Evolutionary conservation across 2,329 filamentous ascomycete species (phyloP), one percentile per base, ranked within the genome.

Genomic region (Aspergillus sp.): DNA sequence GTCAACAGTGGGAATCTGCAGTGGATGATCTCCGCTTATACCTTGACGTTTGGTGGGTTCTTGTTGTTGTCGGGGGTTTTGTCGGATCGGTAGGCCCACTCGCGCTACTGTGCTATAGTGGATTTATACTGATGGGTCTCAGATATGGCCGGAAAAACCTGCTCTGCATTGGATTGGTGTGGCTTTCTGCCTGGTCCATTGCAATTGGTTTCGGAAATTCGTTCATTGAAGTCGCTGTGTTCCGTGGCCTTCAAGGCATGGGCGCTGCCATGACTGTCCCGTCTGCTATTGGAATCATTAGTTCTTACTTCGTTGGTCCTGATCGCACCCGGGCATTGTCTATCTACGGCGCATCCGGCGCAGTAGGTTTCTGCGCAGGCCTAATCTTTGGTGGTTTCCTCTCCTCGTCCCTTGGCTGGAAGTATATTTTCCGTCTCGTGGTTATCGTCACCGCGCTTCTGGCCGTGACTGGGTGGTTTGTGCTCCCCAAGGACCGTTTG

Each of bases 261-360:
- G 72, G 72, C 1, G 63, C 73, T 1, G 72, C 74, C 5, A 67
- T 76, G 66, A 74, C 72, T 2, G 63, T 76, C 0, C 73, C 74
- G 1, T 72, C 73, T 0, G 70, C 71, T 0, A 73, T 76, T 41
- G 67, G 72, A 1, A 69, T 77, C 19, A 74, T 77, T 45, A 67
- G 59, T 43, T 74, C 58, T 17, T 70, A 70, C 53, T 71, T 70
- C 19, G 63, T 64, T 7, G 61, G 64, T 9, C 56, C 64, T 33
- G 68, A 70, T 45, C 60, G 68, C 1, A 70, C 68, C 4, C 59
- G 66, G 5, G 68, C 62, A 2, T 52, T 71, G n/a, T 68, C 68
- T 13, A 65, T 70, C 15, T 71, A 68, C 43, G 68, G 63, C 7
- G 64, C 68, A 0, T 65, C 67, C 0, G 68, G 68, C 1, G 68